Base-by-base conservation (phyloP, 2,329 filamentous ascomycete genomes). In the Cladophialophora exuberans region DNA sequence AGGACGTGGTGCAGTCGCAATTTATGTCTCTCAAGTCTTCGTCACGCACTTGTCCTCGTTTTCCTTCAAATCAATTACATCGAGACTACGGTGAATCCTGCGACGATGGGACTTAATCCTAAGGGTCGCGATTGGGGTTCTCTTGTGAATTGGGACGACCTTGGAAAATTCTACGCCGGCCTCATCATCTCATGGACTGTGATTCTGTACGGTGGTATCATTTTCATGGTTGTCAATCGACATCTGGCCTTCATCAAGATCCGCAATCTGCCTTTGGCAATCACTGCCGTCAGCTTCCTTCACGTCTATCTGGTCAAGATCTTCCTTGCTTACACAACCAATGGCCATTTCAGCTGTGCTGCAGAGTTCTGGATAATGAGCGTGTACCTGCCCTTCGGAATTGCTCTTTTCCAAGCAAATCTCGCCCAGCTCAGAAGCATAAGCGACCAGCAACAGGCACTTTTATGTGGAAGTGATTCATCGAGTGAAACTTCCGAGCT, bases 361-460 rank as follows among this genome's bases (percentile, higher is more conserved):
- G 73, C 74, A 17, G 81, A 85, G 68, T 86, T 77, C 66, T 85
- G 83, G 83, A 76, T 84, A 67, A 85, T 86, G 83, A 77, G 78
- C 60, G 71, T 83, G 41, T 82, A 81, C 66, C 73, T 86, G 2
- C 83, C 83, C 6, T 78, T 83, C 35, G 83, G 83, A 17, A 81
- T 86, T 51, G 83, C 81, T 5, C 69, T 86, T 6, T 85, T 85
- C 64, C 83, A 86, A 63, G 82, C 81, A 17, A 78, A 79, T 56
- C 83, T 83, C 62, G 78, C 76, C 59, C 80, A 80, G 54, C 80
- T 85, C 38, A 73, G 83, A 6, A 38, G 22, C 7, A 49, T 49
- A 22, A 49, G 46, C 20, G 36, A 43, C 36, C 48, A 52, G 30
- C 36, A 52, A 23, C 30, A 6, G 35, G 20, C 30, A 15, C 36